A percentile compares a stretch with the other conserved stretches of the same genome.
Evolutionary conservation across 164 flowering plant genomes (phyloP).

Genomic region (Platanus orientalis): DNA sequence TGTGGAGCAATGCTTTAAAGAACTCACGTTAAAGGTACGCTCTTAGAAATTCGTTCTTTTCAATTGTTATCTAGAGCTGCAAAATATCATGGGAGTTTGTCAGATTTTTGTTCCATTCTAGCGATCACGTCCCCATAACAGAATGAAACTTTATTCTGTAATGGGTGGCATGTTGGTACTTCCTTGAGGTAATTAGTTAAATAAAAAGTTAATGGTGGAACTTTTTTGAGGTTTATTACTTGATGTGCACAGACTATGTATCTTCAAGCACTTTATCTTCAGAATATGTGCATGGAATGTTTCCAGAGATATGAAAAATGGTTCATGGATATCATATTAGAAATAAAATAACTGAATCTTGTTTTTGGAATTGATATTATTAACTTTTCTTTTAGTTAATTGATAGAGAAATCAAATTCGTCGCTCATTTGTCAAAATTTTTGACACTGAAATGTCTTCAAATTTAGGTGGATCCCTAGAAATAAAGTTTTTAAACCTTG

Average conservation of each 20-base stretch:
- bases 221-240: no score
- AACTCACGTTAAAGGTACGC: constrained; percentile 66
- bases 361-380: no score
- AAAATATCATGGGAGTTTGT: neutral
- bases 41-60: neutral
- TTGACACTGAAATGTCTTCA: no score
- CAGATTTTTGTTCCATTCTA: neutral
- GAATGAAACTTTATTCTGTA: no score
- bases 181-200: neutral
- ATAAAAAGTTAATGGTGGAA: neutral
- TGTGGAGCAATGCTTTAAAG: constrained; percentile 67
- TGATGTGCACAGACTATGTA: no score
- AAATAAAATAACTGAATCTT: no score
- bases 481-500: no score
- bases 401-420: no score
- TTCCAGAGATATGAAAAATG: neutral
- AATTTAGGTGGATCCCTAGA: no score
- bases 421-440: neutral
- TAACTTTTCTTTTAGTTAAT: no score
- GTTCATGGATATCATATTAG: neutral
- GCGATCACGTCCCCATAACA: neutral
- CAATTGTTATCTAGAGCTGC: neutral
- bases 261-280: neutral
- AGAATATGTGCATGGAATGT: neutral
- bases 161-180: neutral